Percentiles rank a stretch among this genome's conserved stretches.
Conservation (phyloP, 345 rosid species). For the Geranium rotundifolium region DNA sequence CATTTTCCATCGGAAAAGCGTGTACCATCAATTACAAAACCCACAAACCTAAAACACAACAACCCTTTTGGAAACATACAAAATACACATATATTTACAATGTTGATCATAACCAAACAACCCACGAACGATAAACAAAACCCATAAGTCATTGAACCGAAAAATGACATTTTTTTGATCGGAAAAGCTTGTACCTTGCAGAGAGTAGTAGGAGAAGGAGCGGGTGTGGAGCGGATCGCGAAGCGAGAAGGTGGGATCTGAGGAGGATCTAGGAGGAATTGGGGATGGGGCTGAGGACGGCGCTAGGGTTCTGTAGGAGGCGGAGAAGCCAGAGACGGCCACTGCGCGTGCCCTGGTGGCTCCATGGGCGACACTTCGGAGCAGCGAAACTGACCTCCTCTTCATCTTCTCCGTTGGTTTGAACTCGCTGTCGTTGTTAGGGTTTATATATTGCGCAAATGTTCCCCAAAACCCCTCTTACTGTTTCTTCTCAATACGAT, state of each 20-base stretch:
- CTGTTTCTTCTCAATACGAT: too few relatives aligned
- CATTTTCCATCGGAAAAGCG: too few relatives aligned
- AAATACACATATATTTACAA: too few relatives aligned
- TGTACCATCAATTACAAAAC: too few relatives aligned
- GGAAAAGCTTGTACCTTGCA: not conserved
- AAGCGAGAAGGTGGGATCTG: not conserved
- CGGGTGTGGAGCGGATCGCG: not conserved
- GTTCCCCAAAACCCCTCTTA: too few relatives aligned
- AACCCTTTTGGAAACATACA: not conserved
- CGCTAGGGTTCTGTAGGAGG: not conserved
- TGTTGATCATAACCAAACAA: not conserved
- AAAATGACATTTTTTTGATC: too few relatives aligned
- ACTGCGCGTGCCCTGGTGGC: not conserved
- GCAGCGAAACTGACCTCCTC: not conserved
- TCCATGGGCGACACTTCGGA: not conserved
- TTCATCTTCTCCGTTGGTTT: not conserved
- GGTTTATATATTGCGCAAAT: too few relatives aligned
- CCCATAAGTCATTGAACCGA: not conserved
- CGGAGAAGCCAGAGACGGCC: not conserved
- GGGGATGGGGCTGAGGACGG: not conserved
- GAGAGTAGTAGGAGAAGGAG: not conserved
- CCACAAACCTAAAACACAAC: not conserved
- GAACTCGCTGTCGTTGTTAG: too few relatives aligned
- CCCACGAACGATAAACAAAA: not conserved
- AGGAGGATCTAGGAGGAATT: not conserved